Evolutionary conservation across 2,329 filamentous ascomycete species (phyloP), one percentile per base, ranked within the genome.

Genomic region (Chaetomium strumarium): DNA sequence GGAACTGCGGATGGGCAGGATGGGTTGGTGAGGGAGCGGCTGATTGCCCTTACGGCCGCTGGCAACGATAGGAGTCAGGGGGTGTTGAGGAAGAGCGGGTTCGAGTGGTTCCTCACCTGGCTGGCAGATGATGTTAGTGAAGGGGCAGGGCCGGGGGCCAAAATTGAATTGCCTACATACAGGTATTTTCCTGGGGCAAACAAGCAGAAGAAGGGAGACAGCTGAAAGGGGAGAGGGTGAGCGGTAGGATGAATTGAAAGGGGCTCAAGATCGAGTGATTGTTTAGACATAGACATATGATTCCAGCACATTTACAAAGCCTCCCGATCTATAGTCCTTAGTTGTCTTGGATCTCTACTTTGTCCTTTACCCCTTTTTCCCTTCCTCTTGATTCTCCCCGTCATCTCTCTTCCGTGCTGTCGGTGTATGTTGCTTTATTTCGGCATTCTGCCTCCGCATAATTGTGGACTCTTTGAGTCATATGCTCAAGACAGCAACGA

Each of bases 31-130:
- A 64, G 64, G 29, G 75, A 79, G 63, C 60, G 66, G 43, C 55
- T 81, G 40, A 61, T 68, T 16, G 78, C 77, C 1, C 64, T 78
- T 7, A 76, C 78, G 10, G 72, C 77, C 36, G 64, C 64, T 0
- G 62, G 64, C 12, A 84, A 87, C 59, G 51, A 54, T 8, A 70
- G 69, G 3, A 86, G 83, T 58, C 74, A 75, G 53, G 72, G 72
- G 3, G 77, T 88, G 8, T 58, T 87, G 50, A 60, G 64, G 44
- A 85, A 84, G 62, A 66, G 63, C 13, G 81, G 82, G 1, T 82
- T 85, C 57, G 67, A 68, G 58, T 60, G 72, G 36, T 72, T 72
- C 40, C 72, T 73, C 58, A 65, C 58, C 24, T 77, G 70, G 67
- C 57, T 61, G 33, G 68, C 67, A 44, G 51, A 57, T 4, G 64